Conservation (phyloP, 768 basidiomycete genomes). For the Lentinula guzmanii region DNA sequence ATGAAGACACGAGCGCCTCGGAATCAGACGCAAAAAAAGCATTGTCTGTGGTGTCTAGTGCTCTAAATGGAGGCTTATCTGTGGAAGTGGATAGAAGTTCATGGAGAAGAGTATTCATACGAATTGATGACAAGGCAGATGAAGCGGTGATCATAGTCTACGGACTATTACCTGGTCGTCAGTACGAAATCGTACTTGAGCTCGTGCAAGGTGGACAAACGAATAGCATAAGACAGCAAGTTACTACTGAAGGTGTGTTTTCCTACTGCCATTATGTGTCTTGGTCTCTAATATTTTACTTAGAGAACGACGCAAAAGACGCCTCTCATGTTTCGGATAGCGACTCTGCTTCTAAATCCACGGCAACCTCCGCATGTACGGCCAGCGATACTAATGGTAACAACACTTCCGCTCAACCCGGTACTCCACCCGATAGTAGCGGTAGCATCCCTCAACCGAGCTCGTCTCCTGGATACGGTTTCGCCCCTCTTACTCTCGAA, state of each 20-base stretch:
- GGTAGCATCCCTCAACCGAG: conserved; percentile 14
- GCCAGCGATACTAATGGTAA: conserved; percentile 8
- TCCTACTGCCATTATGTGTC: neutral
- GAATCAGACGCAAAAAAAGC: conserved; percentile 17
- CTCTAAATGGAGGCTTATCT: conserved; percentile 67
- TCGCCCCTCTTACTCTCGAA: conserved; percentile 48
- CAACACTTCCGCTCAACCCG: conserved; percentile 30
- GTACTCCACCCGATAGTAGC: conserved; percentile 23
- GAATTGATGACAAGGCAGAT: conserved; percentile 74
- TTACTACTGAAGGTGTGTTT: conserved; percentile 58
- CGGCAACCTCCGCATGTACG: neutral
- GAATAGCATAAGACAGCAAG: conserved; percentile 47
- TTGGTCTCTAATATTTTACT: neutral
- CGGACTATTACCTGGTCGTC: conserved; percentile 80
- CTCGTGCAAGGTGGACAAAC: conserved; percentile 57
- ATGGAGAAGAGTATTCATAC: conserved; percentile 77
- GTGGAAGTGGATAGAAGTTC: conserved; percentile 75
- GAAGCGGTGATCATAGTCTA: conserved; percentile 91
- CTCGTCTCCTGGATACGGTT: conserved; percentile 11
- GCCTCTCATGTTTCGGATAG: neutral
- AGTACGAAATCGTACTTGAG: conserved; percentile 85
- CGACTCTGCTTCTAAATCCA: neutral
- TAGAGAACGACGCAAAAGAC: conserved; percentile 19
- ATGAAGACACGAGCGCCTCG: conserved; percentile 10
- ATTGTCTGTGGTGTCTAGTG: conserved; percentile 52